Conservation (phyloP, 805 yeast species). For the Candida caryicola region DNA sequence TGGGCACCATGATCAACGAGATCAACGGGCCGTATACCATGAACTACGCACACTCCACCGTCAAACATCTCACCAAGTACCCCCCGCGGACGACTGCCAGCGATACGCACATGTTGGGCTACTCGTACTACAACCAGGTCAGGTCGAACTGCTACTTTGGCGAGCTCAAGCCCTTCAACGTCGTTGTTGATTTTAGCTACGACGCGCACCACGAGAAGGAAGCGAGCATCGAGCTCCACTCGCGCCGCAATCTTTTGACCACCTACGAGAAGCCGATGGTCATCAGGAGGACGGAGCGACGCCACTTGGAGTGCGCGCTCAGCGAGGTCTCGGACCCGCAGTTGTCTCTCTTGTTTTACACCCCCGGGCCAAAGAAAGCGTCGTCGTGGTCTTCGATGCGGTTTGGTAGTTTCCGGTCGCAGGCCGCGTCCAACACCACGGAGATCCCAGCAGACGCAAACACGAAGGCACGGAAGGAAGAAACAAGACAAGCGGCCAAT, state of each 20-base stretch:
- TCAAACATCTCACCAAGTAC: constrained; percentile 7
- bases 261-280: constrained; percentile 1
- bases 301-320: constrained; percentile 23
- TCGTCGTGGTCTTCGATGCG: not conserved
- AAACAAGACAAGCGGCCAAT: too few relatives aligned
- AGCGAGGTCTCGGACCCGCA: constrained; percentile 31
- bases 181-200: constrained; percentile 7
- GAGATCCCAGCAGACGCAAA: too few relatives aligned
- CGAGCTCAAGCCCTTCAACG: constrained; percentile 4
- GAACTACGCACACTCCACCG: constrained; percentile 12
- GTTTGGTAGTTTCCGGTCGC: not conserved
- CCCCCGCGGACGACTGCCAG: constrained; percentile 20
- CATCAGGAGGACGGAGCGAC: constrained; percentile 12
- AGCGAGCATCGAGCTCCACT: not conserved
- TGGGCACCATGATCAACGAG: constrained; percentile 18
- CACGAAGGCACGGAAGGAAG: too few relatives aligned
- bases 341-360: constrained; percentile 13
- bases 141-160: constrained; percentile 14
- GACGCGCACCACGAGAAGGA: not conserved
- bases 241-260: not conserved
- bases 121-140: not conserved
- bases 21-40: constrained; percentile 27
- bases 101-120: constrained; percentile 12
- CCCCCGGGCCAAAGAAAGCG: not conserved
- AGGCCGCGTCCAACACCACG: too few relatives aligned